A percentile compares a stretch with the other conserved stretches of the same genome.
Evolutionary conservation across 805 yeast genomes (phyloP).

Genomic region (Scheffersomyces coipomensis): DNA sequence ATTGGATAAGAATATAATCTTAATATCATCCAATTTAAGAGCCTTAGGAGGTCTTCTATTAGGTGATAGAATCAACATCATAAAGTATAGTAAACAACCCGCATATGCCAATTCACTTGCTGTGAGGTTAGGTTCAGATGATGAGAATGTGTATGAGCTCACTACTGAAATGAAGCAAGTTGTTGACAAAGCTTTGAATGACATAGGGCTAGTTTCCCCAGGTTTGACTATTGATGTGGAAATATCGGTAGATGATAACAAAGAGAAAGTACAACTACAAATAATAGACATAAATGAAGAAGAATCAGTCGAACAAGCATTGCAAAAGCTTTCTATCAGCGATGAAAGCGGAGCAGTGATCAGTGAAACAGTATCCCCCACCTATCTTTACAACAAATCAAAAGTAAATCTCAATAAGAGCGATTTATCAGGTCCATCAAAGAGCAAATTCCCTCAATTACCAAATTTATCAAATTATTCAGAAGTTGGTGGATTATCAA

Average conservation of each 20-base stretch:
- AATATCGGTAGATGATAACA: conserved; percentile 9
- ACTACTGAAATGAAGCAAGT: conserved; percentile 16
- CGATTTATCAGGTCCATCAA: conserved; percentile 11
- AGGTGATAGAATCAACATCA: conserved; percentile 48
- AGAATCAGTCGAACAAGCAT: conserved; percentile 29
- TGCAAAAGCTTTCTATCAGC: conserved; percentile 33
- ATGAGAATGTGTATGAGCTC: no score
- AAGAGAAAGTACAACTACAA: no score
- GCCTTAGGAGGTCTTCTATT: conserved; percentile 40
- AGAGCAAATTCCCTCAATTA: conserved; percentile 39
- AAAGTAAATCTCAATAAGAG: conserved; percentile 5
- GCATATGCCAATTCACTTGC: conserved; percentile 18
- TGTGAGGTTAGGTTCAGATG: conserved; percentile 9
- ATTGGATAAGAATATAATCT: conserved; percentile 26
- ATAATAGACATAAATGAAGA: conserved; percentile 24
- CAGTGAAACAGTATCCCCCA: conserved; percentile 40
- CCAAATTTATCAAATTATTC: conserved; percentile 46
- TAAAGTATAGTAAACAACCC: conserved; percentile 50
- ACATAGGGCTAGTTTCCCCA: conserved; percentile 61
- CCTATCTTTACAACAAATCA: conserved; percentile 38
- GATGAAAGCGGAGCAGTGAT: conserved; percentile 12
- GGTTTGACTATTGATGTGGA: conserved; percentile 50
- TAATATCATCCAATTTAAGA: conserved; percentile 24
- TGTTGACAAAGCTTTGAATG: conserved; percentile 42
- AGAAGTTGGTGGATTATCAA: conserved; percentile 74